These are phyloP conservation scores for Psidium friedrichsthalianum DNA, from an alignment of 345 rosid genomes.

Conservation along the genomic window DNA sequence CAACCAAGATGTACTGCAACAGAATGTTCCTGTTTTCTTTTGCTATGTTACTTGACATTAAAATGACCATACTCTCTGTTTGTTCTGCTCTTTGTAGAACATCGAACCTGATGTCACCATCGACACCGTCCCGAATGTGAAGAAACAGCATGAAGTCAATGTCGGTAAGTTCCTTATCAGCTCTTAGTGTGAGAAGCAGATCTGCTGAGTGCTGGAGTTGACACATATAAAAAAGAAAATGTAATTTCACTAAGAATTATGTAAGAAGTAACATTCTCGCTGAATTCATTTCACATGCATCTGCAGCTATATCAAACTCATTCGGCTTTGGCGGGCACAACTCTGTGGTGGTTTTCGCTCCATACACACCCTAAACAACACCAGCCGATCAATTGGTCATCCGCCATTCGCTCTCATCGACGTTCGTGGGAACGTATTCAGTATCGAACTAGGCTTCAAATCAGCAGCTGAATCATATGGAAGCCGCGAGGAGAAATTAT, in stretches of 20 bases:
- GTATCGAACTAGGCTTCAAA: background rate
- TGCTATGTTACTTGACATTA: background rate
- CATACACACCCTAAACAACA: background rate
- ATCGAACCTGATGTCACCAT: slow-evolving; percentile 41
- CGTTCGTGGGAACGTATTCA: background rate
- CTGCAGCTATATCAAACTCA: background rate
- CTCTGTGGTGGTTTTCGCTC: background rate
- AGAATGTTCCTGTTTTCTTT: background rate
- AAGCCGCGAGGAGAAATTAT: background rate
- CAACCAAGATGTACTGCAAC: slow-evolving; percentile 47
- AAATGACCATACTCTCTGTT: background rate
- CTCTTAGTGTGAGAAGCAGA: background rate
- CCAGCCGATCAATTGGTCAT: background rate
- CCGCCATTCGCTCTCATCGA: background rate
- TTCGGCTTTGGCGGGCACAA: background rate
- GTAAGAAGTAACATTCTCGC: background rate
- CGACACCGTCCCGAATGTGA: slow-evolving; percentile 54
- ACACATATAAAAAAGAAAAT: background rate
- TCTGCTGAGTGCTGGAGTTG: background rate
- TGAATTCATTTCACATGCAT: background rate
- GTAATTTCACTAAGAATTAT: background rate
- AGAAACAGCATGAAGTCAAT: slow-evolving; percentile 41
- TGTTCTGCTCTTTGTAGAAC: slow-evolving; percentile 17
- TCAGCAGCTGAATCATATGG: background rate
- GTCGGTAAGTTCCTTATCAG: slow-evolving; percentile 21